Evolutionary conservation across 2,329 filamentous ascomycete genomes (phyloP).

Genomic region (Amylocarpus encephaloides): DNA sequence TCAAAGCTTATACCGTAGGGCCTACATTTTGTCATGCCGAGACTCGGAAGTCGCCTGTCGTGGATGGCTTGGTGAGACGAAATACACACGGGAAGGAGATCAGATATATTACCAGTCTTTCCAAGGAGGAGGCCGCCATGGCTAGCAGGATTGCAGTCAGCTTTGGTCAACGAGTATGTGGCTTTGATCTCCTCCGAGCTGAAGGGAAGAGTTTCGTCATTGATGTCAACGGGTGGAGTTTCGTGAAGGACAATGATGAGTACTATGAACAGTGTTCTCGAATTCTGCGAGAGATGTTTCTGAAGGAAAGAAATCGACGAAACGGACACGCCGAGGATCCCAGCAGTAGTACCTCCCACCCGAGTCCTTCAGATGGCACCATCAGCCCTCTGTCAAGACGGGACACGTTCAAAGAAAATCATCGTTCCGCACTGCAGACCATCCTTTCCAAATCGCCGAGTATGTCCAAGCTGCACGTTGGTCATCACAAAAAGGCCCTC

Average conservation of each 20-base stretch:
- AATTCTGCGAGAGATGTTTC: conserved; percentile 83
- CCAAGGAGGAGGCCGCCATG: conserved; percentile 72
- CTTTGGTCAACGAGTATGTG: conserved; percentile 92
- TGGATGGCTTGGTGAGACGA: conserved; percentile 89
- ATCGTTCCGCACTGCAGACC: conserved; percentile 47
- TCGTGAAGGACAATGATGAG: conserved; percentile 98
- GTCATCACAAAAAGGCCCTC: conserved; percentile 36
- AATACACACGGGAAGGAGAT: conserved; percentile 98
- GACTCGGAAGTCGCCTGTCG: conserved; percentile 93
- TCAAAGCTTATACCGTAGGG: conserved; percentile 97
- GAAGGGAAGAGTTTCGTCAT: conserved; percentile 93
- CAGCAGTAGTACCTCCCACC: conserved; percentile 13
- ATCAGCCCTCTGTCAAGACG: conserved; percentile 14
- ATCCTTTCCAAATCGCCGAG: conserved; percentile 57
- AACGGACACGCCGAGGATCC: conserved; percentile 38
- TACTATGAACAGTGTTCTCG: conserved; percentile 90
- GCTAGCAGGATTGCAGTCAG: conserved; percentile 84
- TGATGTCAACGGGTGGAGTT: conserved; percentile 99
- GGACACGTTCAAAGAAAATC: conserved; percentile 34
- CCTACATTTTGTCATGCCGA: conserved; percentile 92
- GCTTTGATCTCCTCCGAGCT: conserved; percentile 87
- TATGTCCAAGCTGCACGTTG: conserved; percentile 47
- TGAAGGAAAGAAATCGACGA: conserved; percentile 66
- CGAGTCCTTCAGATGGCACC: conserved; percentile 14
- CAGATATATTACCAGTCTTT: conserved; percentile 84